Conservation (phyloP, 1,284 basidiomycete genomes). For the Rhodotorula sp. region DNA sequence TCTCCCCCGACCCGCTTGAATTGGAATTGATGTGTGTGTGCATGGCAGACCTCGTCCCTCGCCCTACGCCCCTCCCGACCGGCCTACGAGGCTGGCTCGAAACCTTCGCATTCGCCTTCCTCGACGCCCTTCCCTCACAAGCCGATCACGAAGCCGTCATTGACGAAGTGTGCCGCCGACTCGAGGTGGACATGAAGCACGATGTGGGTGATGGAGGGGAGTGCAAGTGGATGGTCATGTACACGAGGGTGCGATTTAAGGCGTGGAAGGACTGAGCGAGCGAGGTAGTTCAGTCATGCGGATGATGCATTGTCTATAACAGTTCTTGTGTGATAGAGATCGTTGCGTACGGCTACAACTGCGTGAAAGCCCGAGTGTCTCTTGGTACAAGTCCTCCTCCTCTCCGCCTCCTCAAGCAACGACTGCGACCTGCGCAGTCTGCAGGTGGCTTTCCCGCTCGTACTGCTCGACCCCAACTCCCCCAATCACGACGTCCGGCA, state of each 20-base stretch:
- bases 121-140: slow-evolving; percentile 58
- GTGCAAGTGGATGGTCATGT: slow-evolving; percentile 69
- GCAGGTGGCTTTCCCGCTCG: background rate
- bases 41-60: slow-evolving; percentile 56
- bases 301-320: background rate
- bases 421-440: background rate
- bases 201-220: slow-evolving; percentile 18
- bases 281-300: background rate
- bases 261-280: slow-evolving; percentile 39
- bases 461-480: background rate
- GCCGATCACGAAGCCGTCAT: slow-evolving; percentile 62
- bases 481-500: background rate
- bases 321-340: too few relatives aligned
- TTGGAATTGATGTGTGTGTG: background rate
- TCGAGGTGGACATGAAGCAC: slow-evolving; percentile 60
- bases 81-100: slow-evolving; percentile 67
- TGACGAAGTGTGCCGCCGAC: slow-evolving; percentile 62
- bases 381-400: too few relatives aligned
- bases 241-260: slow-evolving; percentile 64
- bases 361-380: too few relatives aligned
- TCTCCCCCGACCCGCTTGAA: background rate
- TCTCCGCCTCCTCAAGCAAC: too few relatives aligned
- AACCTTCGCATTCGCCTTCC: slow-evolving; percentile 62
- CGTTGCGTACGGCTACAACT: too few relatives aligned
- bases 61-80: slow-evolving; percentile 64